These are phyloP conservation scores for Murraya paniculata DNA, from an alignment of 345 rosid genomes.

Conservation along the genomic window DNA sequence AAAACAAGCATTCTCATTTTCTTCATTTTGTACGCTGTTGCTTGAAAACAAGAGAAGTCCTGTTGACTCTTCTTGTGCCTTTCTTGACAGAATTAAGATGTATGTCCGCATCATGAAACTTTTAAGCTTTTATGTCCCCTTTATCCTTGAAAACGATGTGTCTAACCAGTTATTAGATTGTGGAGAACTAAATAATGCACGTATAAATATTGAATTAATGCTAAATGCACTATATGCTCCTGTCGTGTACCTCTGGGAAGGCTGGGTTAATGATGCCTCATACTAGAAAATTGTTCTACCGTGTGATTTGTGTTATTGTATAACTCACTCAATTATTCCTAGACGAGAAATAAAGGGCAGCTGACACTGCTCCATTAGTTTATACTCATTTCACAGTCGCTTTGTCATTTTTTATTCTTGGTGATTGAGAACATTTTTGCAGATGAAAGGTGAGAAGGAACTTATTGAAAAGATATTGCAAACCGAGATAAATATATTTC, in stretches of 20 bases:
- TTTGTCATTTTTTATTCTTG: slow-evolving; percentile 3
- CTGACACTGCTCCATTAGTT: not conserved
- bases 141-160: not conserved
- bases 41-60: not conserved
- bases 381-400: not conserved
- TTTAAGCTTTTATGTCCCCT: not conserved
- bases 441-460: slow-evolving; percentile 99
- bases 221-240: too few species aligned
- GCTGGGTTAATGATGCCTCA: too few species aligned
- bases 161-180: not conserved
- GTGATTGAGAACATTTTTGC: slow-evolving; percentile 13
- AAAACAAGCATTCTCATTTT: not conserved
- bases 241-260: too few species aligned
- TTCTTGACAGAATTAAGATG: not conserved
- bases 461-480: slow-evolving; percentile 82
- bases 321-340: not conserved
- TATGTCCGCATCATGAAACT: not conserved
- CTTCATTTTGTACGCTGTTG: not conserved
- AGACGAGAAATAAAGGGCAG: not conserved
- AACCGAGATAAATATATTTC: slow-evolving; percentile 87
- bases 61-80: not conserved
- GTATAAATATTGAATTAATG: too few species aligned
- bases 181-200: not conserved
- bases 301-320: not conserved
- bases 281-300: too few species aligned